Evolutionary conservation across 1,284 basidiomycete genomes (phyloP).

Genomic region (Spongiforma sp.): DNA sequence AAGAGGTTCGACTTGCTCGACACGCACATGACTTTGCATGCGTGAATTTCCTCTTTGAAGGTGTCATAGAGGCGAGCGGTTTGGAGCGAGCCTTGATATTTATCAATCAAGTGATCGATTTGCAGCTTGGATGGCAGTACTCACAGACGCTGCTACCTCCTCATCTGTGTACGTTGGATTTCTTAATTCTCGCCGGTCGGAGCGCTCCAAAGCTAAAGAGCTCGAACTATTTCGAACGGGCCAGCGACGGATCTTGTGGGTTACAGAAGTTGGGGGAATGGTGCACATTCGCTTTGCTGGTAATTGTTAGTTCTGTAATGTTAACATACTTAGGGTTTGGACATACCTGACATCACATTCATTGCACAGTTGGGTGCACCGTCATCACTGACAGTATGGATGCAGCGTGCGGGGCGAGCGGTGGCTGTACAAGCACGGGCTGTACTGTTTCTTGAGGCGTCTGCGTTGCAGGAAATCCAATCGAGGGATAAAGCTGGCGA

Average conservation of each 20-base stretch:
- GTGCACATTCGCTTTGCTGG: not conserved
- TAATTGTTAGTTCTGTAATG: not conserved
- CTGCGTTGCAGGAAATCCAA: not conserved
- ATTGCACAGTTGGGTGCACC: not conserved
- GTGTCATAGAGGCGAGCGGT: too few species aligned
- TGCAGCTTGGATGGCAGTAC: not conserved
- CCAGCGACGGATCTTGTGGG: not conserved
- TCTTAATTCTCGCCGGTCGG: not conserved
- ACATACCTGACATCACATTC: not conserved
- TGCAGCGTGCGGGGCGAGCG: not conserved
- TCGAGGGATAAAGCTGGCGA: not conserved
- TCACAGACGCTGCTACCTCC: not conserved
- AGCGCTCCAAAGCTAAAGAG: not conserved
- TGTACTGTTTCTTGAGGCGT: not conserved
- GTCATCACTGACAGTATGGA: not conserved
- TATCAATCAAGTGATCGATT: not conserved
- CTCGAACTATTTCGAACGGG: not conserved
- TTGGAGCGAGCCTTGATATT: not conserved
- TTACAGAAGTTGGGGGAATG: not conserved
- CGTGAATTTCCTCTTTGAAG: not conserved
- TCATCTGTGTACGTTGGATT: not conserved
- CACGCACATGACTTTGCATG: not conserved
- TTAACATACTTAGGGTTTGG: not conserved
- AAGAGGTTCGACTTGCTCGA: not conserved
- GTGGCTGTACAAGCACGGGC: not conserved